These are phyloP conservation scores for Trypanosoma mega DNA, from an alignment of 208 protist species.

Conservation along the genomic window DNA sequence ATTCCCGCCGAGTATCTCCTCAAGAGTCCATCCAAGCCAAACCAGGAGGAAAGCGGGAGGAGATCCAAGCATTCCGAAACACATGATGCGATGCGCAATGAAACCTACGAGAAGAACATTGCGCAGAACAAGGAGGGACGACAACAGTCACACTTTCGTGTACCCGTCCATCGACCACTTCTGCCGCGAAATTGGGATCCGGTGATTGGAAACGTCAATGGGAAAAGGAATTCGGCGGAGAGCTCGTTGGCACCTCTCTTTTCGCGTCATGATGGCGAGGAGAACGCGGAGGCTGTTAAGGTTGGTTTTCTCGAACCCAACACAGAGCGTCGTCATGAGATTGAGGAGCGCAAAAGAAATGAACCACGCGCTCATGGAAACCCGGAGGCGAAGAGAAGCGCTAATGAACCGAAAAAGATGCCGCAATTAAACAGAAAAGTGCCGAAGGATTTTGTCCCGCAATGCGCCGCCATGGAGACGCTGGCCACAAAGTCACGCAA, in stretches of 20 bases:
- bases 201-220: conserved; percentile 10
- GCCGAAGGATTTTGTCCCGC: conserved; percentile 30
- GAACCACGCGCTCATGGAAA: conserved; percentile 19
- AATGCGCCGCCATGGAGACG: conserved; percentile 20
- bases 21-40: not conserved
- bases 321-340: conserved; percentile 23
- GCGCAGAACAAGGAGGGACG: not conserved
- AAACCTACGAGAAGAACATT: conserved; percentile 13
- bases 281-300: conserved; percentile 13
- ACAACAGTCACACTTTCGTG: conserved; percentile 13
- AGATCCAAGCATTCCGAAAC: not conserved
- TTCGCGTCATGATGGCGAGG: conserved; percentile 7
- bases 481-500: conserved; percentile 9
- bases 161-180: conserved; percentile 33
- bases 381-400: conserved; percentile 20
- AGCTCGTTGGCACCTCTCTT: conserved; percentile 57
- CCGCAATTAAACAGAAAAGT: conserved; percentile 41
- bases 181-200: conserved; percentile 30
- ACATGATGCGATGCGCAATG: conserved; percentile 22
- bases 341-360: conserved; percentile 30
- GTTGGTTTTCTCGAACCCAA: conserved; percentile 36
- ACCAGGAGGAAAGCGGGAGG: not conserved
- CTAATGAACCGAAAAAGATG: conserved; percentile 33
- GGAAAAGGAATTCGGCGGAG: conserved; percentile 17
- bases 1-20: conserved; percentile 22